phyloP scores from a whole-genome alignment of 495 filamentous ascomycete genomes.

The Staphylotrichum longicolle region DNA sequence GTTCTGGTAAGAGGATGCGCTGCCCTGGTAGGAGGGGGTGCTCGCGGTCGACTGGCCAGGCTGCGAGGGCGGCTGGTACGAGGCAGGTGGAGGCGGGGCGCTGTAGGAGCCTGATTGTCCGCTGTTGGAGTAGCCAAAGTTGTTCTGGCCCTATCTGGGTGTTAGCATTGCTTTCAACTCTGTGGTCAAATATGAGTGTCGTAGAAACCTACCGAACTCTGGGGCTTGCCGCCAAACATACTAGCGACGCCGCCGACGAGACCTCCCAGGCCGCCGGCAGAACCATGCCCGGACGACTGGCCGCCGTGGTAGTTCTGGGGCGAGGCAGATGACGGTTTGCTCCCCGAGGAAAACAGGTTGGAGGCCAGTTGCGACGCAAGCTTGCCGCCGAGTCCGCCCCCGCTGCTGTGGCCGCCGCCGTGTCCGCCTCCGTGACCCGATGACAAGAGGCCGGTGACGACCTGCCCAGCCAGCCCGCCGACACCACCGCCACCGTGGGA shows the following conservation, averaged over 20 bases:
- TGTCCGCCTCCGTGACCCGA: slow-evolving; percentile 31
- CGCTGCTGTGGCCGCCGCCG: slow-evolving; percentile 30
- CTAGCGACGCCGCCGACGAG: slow-evolving; percentile 45
- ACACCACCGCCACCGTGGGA: slow-evolving; percentile 29
- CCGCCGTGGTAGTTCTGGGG: slow-evolving; percentile 41
- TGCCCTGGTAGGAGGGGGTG: slow-evolving; percentile 15
- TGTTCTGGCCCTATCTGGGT: slow-evolving; percentile 21
- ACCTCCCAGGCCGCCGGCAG: slow-evolving; percentile 41
- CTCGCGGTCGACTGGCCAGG: slow-evolving; percentile 18
- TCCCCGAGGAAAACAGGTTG: slow-evolving; percentile 42
- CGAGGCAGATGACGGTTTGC: slow-evolving; percentile 35
- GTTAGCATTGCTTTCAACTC: not conserved
- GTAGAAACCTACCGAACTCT: slow-evolving; percentile 31
- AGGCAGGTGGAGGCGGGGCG: slow-evolving; percentile 47
- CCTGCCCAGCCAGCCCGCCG: slow-evolving; percentile 31
- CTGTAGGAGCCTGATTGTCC: slow-evolving; percentile 45
- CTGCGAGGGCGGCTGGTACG: slow-evolving; percentile 30
- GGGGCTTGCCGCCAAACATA: slow-evolving; percentile 43
- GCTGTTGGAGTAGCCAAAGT: slow-evolving; percentile 54
- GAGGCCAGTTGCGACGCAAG: slow-evolving; percentile 48
- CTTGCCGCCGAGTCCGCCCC: slow-evolving; percentile 42
- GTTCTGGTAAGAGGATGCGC: slow-evolving; percentile 25
- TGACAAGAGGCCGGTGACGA: slow-evolving; percentile 26
- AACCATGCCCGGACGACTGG: slow-evolving; percentile 27
- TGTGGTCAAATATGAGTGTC: not conserved